Conservation (phyloP, 169 alveolate genomes). For the Cystoisospora suis region DNA sequence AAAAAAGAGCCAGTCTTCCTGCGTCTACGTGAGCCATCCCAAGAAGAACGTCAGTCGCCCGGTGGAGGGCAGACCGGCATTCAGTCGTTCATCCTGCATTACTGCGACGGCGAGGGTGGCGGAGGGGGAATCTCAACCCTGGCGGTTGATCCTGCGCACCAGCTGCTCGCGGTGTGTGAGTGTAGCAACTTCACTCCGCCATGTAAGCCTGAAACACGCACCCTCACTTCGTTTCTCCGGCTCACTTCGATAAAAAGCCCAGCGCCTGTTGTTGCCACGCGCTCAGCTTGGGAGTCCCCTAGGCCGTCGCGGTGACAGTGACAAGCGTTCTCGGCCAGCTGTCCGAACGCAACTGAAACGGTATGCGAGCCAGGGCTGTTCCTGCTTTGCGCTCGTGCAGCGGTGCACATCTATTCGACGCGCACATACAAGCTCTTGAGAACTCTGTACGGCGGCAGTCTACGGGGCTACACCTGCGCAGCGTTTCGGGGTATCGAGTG, state of each 20-base stretch:
- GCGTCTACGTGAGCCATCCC: not conserved
- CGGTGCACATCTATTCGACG: constrained; percentile 19
- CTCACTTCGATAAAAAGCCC: too few species aligned
- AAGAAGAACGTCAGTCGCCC: too few species aligned
- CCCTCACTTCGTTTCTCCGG: too few species aligned
- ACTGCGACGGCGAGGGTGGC: not conserved
- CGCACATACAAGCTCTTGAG: not conserved
- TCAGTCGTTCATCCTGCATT: constrained; percentile 6
- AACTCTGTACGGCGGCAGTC: not conserved
- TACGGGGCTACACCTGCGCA: constrained; percentile 15
- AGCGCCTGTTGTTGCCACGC: too few species aligned
- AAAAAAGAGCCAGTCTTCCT: not conserved
- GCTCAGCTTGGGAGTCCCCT: too few species aligned
- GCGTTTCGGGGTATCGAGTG: constrained; percentile 10
- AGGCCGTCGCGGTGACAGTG: too few species aligned
- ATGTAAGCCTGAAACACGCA: not conserved
- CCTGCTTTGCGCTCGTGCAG: too few species aligned
- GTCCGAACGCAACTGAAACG: too few species aligned
- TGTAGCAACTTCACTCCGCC: not conserved
- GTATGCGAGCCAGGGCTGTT: too few species aligned
- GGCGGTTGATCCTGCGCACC: not conserved
- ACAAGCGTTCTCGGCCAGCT: too few species aligned
- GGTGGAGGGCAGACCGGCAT: too few species aligned
- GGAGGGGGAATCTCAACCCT: constrained; percentile 8
- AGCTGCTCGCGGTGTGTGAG: constrained; percentile 27